phyloP scores from a whole-genome alignment of 192 early-diverging fungal species.

The Coemansia sp. region DNA sequence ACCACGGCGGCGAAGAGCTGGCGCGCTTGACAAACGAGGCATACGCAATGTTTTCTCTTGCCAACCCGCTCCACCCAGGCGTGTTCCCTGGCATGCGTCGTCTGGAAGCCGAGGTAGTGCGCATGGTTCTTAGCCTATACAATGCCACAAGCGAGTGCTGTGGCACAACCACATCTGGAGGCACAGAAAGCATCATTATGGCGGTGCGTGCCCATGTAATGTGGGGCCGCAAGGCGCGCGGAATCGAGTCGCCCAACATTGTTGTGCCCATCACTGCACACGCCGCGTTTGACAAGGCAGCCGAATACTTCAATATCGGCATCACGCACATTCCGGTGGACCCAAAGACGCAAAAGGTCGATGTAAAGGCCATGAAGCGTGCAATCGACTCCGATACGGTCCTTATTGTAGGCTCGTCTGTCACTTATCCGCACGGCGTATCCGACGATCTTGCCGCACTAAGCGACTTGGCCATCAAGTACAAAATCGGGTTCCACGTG shows the following conservation, averaged over 20 bases:
- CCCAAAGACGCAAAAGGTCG: conserved; percentile 68
- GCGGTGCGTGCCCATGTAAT: conserved; percentile 91
- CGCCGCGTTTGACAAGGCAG: conserved; percentile 95
- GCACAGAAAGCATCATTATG: conserved; percentile 94
- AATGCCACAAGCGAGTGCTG: conserved; percentile 70
- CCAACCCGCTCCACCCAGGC: conserved; percentile 93
- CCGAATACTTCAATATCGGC: conserved; percentile 87
- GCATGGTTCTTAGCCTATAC: conserved; percentile 88
- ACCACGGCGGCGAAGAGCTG: conserved; percentile 89
- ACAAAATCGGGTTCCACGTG: conserved; percentile 87
- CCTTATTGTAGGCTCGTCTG: conserved; percentile 86
- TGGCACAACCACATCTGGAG: conserved; percentile 90
- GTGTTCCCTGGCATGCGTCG: conserved; percentile 92
- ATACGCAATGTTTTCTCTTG: conserved; percentile 74
- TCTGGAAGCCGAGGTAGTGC: conserved; percentile 93
- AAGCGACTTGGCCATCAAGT: conserved; percentile 70
- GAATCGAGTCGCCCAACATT: conserved; percentile 88
- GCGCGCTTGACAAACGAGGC: conserved; percentile 71
- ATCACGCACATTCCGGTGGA: conserved; percentile 82
- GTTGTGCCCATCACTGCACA: conserved; percentile 91
- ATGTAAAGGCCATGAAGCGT: conserved; percentile 68
- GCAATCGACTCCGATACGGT: conserved; percentile 92
- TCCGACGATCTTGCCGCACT: conserved; percentile 86
- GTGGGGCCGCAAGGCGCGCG: conserved; percentile 71
- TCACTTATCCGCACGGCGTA: conserved; percentile 92